These are phyloP conservation scores for Salicornia ramosissima DNA, from an alignment of 148 eudicot genomes.

Conservation along the genomic window DNA sequence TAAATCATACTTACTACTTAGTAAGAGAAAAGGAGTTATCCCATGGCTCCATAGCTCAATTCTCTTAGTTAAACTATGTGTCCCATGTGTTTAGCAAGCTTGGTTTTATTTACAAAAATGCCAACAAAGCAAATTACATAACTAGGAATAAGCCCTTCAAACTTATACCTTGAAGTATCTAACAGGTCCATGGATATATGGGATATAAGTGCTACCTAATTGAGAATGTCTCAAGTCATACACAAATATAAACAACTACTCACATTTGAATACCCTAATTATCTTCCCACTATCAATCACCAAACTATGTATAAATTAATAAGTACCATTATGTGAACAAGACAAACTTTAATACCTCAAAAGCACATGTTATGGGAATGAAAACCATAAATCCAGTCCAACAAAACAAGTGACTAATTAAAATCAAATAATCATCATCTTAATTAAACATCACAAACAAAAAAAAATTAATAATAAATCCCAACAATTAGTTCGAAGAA, in stretches of 20 bases:
- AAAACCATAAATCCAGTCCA: background rate
- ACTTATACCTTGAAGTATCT: background rate
- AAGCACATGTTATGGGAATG: background rate
- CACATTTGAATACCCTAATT: background rate
- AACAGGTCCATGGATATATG: background rate
- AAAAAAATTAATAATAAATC: background rate
- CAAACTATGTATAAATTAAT: background rate
- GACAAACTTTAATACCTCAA: background rate
- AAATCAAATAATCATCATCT: slow-evolving; percentile 1
- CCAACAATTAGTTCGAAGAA: background rate
- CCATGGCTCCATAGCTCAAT: too few relatives aligned
- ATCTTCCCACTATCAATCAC: background rate
- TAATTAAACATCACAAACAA: background rate
- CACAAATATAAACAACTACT: background rate
- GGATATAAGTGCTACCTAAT: too few relatives aligned
- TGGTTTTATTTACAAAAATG: too few relatives aligned
- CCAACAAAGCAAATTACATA: background rate
- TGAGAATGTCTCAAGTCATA: background rate
- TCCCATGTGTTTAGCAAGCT: too few relatives aligned
- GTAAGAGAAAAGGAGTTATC: too few relatives aligned
- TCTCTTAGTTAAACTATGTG: too few relatives aligned
- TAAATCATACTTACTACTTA: too few relatives aligned
- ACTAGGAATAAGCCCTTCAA: background rate
- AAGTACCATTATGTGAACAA: background rate
- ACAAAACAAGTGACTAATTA: background rate